phyloP scores from a whole-genome alignment of 2,329 filamentous ascomycete species.

The Diplodia sapinea region DNA sequence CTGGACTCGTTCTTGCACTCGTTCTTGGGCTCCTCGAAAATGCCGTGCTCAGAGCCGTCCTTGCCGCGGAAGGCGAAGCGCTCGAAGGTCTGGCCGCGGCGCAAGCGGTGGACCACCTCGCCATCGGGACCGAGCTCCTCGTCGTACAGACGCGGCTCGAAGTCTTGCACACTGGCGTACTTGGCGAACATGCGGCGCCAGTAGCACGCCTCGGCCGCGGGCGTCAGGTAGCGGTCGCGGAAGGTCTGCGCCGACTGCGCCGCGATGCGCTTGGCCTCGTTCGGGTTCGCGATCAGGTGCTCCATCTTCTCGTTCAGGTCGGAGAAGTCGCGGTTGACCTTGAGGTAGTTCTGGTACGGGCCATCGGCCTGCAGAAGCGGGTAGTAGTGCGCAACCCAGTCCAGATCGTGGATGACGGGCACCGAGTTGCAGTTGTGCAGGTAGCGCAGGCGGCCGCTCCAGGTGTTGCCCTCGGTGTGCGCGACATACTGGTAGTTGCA shows the following conservation, averaged over 20 bases:
- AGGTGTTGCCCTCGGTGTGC: constrained; percentile 41
- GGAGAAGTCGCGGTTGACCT: constrained; percentile 54
- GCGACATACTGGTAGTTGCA: constrained; percentile 35
- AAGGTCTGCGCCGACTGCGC: constrained; percentile 56
- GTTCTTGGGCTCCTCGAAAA: constrained; percentile 12
- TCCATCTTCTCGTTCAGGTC: constrained; percentile 48
- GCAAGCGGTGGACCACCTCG: constrained; percentile 8
- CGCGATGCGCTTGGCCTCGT: constrained; percentile 57
- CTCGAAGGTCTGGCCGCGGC: constrained; percentile 28
- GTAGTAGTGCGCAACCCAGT: constrained; percentile 58
- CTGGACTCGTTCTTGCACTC: constrained; percentile 20
- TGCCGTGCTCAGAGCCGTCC: constrained; percentile 23
- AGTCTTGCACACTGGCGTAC: constrained; percentile 22
- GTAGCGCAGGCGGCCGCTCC: constrained; percentile 44
- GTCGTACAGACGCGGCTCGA: constrained; percentile 15
- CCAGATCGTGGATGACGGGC: constrained; percentile 55
- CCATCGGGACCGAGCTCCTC: constrained; percentile 24
- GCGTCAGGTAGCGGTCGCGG: constrained; percentile 60
- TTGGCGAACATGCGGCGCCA: constrained; percentile 56
- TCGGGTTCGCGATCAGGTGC: constrained; percentile 51
- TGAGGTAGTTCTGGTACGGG: constrained; percentile 53
- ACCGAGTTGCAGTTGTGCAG: constrained; percentile 51
- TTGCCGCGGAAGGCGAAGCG: constrained; percentile 22
- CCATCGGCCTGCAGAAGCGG: constrained; percentile 48
- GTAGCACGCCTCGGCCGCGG: constrained; percentile 62